phyloP scores from a whole-genome alignment of 2,329 filamentous ascomycete species.

The Diaporthe caulivora region DNA sequence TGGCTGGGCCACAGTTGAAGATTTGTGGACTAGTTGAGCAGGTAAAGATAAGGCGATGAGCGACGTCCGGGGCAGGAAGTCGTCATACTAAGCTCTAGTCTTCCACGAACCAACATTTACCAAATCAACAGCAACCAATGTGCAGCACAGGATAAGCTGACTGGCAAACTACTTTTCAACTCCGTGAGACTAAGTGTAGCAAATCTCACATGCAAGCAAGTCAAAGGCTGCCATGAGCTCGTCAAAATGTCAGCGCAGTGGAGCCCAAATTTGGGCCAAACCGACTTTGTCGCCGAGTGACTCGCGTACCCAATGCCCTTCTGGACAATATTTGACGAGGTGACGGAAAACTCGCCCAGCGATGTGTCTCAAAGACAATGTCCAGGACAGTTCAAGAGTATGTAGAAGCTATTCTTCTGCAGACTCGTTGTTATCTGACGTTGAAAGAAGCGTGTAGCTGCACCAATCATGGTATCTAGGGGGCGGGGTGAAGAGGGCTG shows the following conservation, averaged over 20 bases:
- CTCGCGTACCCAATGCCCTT: background rate
- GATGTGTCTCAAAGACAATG: background rate
- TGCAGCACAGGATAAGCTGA: background rate
- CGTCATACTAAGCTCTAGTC: constrained; percentile 5
- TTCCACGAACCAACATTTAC: background rate
- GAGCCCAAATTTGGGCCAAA: background rate
- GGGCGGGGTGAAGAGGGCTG: background rate
- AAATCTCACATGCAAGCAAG: background rate
- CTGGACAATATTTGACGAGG: background rate
- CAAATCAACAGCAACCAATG: background rate
- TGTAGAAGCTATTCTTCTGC: background rate
- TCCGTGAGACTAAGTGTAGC: background rate
- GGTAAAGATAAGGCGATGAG: background rate
- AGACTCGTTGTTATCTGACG: background rate
- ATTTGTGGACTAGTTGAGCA: background rate
- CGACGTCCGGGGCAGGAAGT: constrained; percentile 3
- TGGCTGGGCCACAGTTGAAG: background rate
- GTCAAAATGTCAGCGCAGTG: background rate
- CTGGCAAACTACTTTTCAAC: background rate
- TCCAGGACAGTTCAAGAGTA: background rate
- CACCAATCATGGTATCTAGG: background rate
- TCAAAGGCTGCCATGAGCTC: background rate
- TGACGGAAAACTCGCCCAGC: background rate
- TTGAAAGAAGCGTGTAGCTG: background rate
- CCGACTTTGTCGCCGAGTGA: background rate